A percentile compares a stretch with the other conserved stretches of the same genome.
Conservation (phyloP, 805 yeast species). For the Teunomyces lycoperdinae region DNA sequence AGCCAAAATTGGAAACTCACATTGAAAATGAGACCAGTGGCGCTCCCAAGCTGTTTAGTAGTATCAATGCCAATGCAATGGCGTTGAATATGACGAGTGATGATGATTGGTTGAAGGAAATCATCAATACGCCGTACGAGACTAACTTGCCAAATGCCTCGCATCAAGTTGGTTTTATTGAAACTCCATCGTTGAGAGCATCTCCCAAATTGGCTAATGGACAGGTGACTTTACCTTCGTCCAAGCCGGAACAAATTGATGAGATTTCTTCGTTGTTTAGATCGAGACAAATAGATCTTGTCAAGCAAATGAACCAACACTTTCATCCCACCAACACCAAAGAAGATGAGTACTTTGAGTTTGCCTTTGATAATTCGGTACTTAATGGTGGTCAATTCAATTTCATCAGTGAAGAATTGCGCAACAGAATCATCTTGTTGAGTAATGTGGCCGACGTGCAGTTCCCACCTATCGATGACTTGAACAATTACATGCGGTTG, state of each 20-base stretch:
- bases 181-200: conserved; percentile 24
- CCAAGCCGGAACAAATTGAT: conserved; percentile 22
- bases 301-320: conserved; percentile 38
- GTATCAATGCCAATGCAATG: conserved; percentile 7
- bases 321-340: conserved; percentile 1
- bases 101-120: conserved; percentile 69
- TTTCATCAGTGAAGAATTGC: conserved; percentile 36
- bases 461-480: conserved; percentile 72
- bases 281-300: conserved; percentile 63
- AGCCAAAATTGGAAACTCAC: conserved; percentile 1
- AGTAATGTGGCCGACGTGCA: conserved; percentile 56
- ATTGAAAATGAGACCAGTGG: neutral
- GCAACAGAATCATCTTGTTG: conserved; percentile 49
- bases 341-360: conserved; percentile 6
- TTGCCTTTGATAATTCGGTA: conserved; percentile 6
- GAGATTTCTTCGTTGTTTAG: conserved; percentile 63
- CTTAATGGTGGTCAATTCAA: conserved; percentile 8
- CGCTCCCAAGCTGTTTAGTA: neutral
- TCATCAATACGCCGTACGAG: conserved; percentile 65
- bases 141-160: conserved; percentile 50
- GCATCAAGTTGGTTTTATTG: conserved; percentile 60
- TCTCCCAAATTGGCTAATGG: conserved; percentile 9
- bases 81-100: conserved; percentile 14
- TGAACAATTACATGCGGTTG: conserved; percentile 72
- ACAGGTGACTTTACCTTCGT: conserved; percentile 22